Percentiles rank a stretch among this genome's conserved stretches.
Conservation (phyloP, 805 yeast genomes). For the Millerago galiae region DNA sequence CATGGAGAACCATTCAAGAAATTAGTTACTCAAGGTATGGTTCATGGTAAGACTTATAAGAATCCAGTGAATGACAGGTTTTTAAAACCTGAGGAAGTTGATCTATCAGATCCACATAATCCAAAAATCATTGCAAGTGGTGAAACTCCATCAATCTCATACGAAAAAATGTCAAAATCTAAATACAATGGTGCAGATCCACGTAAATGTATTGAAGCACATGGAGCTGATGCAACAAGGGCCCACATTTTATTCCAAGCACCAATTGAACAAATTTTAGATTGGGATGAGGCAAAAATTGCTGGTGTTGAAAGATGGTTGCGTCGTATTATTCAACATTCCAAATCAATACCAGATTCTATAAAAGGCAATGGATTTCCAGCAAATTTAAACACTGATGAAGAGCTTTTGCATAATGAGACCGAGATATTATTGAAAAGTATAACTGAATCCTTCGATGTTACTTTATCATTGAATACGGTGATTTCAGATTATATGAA, state of each 20-base stretch:
- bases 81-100: conserved; percentile 73
- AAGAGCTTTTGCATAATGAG: conserved; percentile 52
- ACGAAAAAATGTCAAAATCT: conserved; percentile 95
- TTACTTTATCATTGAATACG: conserved; percentile 66
- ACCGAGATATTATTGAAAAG: conserved; percentile 40
- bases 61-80: conserved; percentile 72
- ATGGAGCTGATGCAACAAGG: conserved; percentile 92
- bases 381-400: conserved; percentile 30
- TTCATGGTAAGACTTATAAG: conserved; percentile 78
- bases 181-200: conserved; percentile 95
- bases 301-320: conserved; percentile 89
- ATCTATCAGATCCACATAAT: conserved; percentile 29
- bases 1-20: conserved; percentile 76
- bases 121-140: conserved; percentile 49
- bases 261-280: conserved; percentile 71
- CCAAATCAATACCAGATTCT: conserved; percentile 14
- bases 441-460: conserved; percentile 54
- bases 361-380: conserved; percentile 3
- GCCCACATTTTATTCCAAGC: conserved; percentile 93
- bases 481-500: conserved; percentile 89
- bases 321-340: conserved; percentile 39
- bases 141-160: conserved; percentile 46
- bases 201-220: conserved; percentile 55
- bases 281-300: conserved; percentile 88
- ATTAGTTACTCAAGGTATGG: conserved; percentile 96